Evolutionary conservation across 169 alveolate species (phyloP).

Genomic region (Plasmodium yoelii): DNA sequence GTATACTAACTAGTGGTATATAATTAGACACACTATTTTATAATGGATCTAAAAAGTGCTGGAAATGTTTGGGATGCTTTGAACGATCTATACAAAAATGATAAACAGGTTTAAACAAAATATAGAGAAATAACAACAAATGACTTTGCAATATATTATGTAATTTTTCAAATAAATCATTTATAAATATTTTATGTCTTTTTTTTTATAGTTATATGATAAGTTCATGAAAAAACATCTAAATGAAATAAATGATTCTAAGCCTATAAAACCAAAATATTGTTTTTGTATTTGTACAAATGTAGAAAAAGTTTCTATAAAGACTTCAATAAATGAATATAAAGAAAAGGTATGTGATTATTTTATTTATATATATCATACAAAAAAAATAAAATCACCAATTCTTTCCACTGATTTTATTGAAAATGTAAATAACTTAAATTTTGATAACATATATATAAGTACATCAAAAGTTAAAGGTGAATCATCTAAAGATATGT

Average conservation of each 20-base stretch:
- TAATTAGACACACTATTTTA: neutral
- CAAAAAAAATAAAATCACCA: conserved; percentile 50
- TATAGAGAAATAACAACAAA: neutral
- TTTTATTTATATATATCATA: conserved; percentile 59
- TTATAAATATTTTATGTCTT: too few species aligned
- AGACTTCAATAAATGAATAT: conserved; percentile 36
- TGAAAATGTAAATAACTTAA: conserved; percentile 18
- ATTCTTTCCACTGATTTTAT: conserved; percentile 11
- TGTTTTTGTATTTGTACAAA: conserved; percentile 46
- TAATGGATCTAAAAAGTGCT: conserved; percentile 69
- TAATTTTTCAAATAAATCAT: too few species aligned
- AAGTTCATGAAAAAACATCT: conserved; percentile 57
- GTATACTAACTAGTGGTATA: neutral
- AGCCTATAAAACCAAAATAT: conserved; percentile 40
- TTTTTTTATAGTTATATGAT: conserved; percentile 41
- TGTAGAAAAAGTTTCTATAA: conserved; percentile 47
- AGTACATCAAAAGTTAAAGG: conserved; percentile 72
- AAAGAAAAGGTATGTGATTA: conserved; percentile 68
- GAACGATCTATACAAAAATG: conserved; percentile 52
- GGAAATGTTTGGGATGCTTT: conserved; percentile 56
- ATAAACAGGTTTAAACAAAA: conserved; percentile 34
- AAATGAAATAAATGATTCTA: neutral
- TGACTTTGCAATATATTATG: neutral
- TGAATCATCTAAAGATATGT: conserved; percentile 63
- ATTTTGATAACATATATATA: conserved; percentile 45